A percentile compares a stretch with the other conserved stretches of the same genome.
phyloP scores from a whole-genome alignment of 331 rosid genomes.

The Pyracantha coccinea region DNA sequence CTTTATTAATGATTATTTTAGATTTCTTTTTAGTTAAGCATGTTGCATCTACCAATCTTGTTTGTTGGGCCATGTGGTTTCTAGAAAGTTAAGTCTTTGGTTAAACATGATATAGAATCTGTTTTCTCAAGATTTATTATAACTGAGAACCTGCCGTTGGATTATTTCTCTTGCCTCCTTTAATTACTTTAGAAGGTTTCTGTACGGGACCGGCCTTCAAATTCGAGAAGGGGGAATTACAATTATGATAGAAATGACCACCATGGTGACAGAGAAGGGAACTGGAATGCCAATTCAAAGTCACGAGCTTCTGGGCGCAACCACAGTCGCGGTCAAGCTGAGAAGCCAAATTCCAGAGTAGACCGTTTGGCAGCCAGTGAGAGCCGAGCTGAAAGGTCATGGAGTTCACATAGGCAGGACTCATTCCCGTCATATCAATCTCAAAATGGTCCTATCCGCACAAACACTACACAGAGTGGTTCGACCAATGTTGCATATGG shows the following conservation, averaged over 20 bases:
- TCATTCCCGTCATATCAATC: conserved; percentile 43
- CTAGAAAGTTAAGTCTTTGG: neutral
- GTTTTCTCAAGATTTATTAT: neutral
- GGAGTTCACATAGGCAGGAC: conserved; percentile 80
- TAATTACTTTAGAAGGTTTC: conserved; percentile 62
- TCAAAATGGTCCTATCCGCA: conserved; percentile 69
- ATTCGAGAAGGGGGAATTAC: conserved; percentile 66
- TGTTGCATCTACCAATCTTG: neutral
- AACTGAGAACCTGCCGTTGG: neutral
- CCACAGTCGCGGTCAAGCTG: conserved; percentile 63
- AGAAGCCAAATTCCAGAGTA: conserved; percentile 52
- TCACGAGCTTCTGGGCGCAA: conserved; percentile 61
- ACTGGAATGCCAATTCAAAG: conserved; percentile 72
- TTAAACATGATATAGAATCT: neutral
- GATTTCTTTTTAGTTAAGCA: neutral
- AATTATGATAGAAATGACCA: conserved; percentile 70
- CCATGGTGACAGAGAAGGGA: conserved; percentile 82
- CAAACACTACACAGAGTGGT: conserved; percentile 44
- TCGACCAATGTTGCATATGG: conserved; percentile 62
- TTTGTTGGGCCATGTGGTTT: neutral
- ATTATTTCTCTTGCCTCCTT: conserved; percentile 3
- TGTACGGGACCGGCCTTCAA: conserved; percentile 60
- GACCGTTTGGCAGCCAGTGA: conserved; percentile 61
- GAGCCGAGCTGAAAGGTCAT: conserved; percentile 65
- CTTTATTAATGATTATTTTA: neutral